Conservation (phyloP, 2,329 filamentous ascomycete genomes). For the Cryphonectria parasitica region DNA sequence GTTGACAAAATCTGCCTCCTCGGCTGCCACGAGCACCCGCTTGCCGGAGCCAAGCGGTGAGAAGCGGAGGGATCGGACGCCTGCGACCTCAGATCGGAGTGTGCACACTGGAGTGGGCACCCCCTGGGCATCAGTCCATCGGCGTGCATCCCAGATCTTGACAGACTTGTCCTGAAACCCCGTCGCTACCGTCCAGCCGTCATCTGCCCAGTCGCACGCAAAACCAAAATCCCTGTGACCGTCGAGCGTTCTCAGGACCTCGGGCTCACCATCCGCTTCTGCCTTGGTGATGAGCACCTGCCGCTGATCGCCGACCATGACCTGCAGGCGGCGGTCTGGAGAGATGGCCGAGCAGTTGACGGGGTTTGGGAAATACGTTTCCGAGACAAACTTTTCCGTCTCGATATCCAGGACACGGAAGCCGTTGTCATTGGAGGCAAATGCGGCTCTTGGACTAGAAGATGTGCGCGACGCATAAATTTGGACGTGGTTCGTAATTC, state of each 20-base stretch:
- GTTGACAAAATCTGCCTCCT: conserved; percentile 75
- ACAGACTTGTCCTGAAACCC: conserved; percentile 76
- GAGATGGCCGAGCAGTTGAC: conserved; percentile 77
- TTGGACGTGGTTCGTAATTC: conserved; percentile 69
- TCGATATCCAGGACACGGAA: conserved; percentile 63
- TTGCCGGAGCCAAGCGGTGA: conserved; percentile 71
- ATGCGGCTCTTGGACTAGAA: conserved; percentile 57
- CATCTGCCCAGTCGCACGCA: conserved; percentile 78
- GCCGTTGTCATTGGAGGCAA: conserved; percentile 65
- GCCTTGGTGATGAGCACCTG: conserved; percentile 71
- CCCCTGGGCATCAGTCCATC: conserved; percentile 62
- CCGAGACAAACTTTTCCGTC: conserved; percentile 61
- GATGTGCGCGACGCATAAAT: conserved; percentile 58
- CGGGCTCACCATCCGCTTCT: conserved; percentile 57
- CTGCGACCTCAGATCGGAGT: conserved; percentile 68
- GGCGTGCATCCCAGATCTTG: conserved; percentile 76
- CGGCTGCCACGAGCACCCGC: conserved; percentile 70
- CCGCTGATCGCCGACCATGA: conserved; percentile 71
- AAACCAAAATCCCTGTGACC: conserved; percentile 75
- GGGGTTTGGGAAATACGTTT: conserved; percentile 59
- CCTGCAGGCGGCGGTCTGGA: conserved; percentile 71
- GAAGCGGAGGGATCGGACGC: conserved; percentile 71
- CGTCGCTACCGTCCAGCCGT: conserved; percentile 76
- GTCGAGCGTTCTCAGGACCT: conserved; percentile 58
- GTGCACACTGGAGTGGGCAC: conserved; percentile 52